Percentiles rank a stretch among this genome's conserved stretches.
These are phyloP conservation scores for Paracoccidioides brasiliensis DNA, from an alignment of 2,329 filamentous ascomycete species.

Conservation along the genomic window DNA sequence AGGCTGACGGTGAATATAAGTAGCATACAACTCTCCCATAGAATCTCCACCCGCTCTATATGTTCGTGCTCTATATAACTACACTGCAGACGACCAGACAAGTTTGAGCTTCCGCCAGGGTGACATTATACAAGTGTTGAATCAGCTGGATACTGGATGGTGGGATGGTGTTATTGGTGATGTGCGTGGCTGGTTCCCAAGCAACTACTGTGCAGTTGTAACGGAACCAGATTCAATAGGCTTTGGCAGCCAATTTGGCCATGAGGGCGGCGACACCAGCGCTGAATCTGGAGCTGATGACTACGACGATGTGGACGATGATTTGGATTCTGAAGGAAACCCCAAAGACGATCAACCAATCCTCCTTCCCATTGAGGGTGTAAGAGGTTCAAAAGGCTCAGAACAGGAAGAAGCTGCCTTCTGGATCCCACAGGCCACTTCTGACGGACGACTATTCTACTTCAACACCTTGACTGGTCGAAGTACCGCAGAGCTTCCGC, in stretches of 20 bases:
- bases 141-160: slow-evolving; percentile 95
- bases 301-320: slow-evolving; percentile 50
- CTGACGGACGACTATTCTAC: slow-evolving; percentile 86
- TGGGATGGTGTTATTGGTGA: slow-evolving; percentile 98
- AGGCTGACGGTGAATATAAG: not conserved
- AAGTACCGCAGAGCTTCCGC: slow-evolving; percentile 86
- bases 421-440: slow-evolving; percentile 95
- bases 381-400: slow-evolving; percentile 33
- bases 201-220: slow-evolving; percentile 92
- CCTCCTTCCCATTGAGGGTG: slow-evolving; percentile 53
- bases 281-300: slow-evolving; percentile 44
- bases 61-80: slow-evolving; percentile 92
- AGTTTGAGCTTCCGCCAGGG: slow-evolving; percentile 94
- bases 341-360: slow-evolving; percentile 47
- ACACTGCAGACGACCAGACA: slow-evolving; percentile 92
- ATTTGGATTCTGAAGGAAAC: slow-evolving; percentile 54
- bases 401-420: slow-evolving; percentile 84
- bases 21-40: slow-evolving; percentile 6
- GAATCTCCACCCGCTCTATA: slow-evolving; percentile 51
- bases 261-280: slow-evolving; percentile 40
- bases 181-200: slow-evolving; percentile 95
- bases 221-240: slow-evolving; percentile 59
- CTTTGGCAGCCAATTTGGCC: slow-evolving; percentile 45
- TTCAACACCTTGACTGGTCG: slow-evolving; percentile 97
- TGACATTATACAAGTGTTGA: slow-evolving; percentile 96